A percentile compares a stretch with the other conserved stretches of the same genome.
Conservation (phyloP, 805 yeast genomes). For the Cephaloascus albidus region DNA sequence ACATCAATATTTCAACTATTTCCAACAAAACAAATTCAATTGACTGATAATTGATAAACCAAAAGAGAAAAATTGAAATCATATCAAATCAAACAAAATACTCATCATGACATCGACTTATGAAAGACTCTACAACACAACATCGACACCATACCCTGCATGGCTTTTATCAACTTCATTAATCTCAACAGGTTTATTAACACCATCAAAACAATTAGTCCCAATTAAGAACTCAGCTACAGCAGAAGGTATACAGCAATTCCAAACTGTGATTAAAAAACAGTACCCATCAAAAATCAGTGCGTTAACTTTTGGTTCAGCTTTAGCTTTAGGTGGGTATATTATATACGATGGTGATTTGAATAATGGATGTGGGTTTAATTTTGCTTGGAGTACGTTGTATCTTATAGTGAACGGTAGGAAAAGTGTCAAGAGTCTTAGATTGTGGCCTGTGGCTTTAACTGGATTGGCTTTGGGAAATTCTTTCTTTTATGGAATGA, state of each 20-base stretch:
- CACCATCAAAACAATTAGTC: conserved; percentile 12
- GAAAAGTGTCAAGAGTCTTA: conserved; percentile 44
- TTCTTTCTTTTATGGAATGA: conserved; percentile 58
- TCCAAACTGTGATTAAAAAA: neutral
- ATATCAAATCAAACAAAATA: too few relatives aligned
- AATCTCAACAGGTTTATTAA: conserved; percentile 22
- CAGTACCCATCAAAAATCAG: conserved; percentile 24
- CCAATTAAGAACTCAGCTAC: conserved; percentile 2
- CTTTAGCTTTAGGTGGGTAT: conserved; percentile 59
- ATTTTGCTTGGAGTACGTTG: conserved; percentile 71
- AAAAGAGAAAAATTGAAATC: too few relatives aligned
- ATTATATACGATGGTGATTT: conserved; percentile 72
- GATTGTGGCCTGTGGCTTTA: conserved; percentile 53
- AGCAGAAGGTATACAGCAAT: neutral
- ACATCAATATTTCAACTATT: too few relatives aligned
- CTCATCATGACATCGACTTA: too few relatives aligned
- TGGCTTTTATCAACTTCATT: conserved; percentile 27
- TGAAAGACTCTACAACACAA: conserved; percentile 15
- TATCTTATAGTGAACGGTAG: conserved; percentile 67
- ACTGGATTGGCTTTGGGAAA: conserved; percentile 52
- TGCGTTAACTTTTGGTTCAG: conserved; percentile 50
- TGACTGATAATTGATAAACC: too few relatives aligned
- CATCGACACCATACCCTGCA: conserved; percentile 39
- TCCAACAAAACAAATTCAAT: too few relatives aligned
- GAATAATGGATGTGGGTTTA: conserved; percentile 73